These are phyloP conservation scores for Dendrobium nobile DNA, from an alignment of 106 monocot species.

Conservation along the genomic window DNA sequence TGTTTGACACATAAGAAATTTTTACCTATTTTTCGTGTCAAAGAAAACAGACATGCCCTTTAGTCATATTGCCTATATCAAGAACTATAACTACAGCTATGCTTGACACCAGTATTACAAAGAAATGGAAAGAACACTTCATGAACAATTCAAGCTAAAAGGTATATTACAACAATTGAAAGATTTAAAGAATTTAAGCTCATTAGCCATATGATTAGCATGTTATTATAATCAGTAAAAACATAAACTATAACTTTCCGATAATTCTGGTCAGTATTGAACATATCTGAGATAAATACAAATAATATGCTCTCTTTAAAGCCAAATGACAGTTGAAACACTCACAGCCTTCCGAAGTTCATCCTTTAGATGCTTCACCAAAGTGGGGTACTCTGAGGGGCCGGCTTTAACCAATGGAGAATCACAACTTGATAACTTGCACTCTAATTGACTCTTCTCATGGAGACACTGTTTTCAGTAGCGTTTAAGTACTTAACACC, in stretches of 20 bases:
- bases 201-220: not conserved
- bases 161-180: not conserved
- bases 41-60: not conserved
- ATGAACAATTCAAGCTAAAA: not conserved
- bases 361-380: slow-evolving; percentile 9
- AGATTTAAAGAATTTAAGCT: not conserved
- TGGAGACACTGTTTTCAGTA: not conserved
- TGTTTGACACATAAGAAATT: too few relatives aligned
- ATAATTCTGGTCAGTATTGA: not conserved
- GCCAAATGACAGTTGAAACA: not conserved
- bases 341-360: not conserved
- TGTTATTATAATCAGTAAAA: not conserved
- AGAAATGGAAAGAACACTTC: not conserved
- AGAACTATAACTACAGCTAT: not conserved
- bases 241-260: not conserved
- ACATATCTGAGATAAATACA: not conserved
- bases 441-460: slow-evolving; percentile 4
- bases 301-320: not conserved
- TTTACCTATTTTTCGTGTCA: not conserved
- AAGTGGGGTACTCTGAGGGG: not conserved
- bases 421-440: slow-evolving; percentile 2
- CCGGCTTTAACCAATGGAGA: not conserved
- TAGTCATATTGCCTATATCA: not conserved
- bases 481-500: not conserved
- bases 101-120: not conserved